Base-by-base conservation (phyloP, 129 eudicot genomes). In the Oenanthe sinensis region DNA sequence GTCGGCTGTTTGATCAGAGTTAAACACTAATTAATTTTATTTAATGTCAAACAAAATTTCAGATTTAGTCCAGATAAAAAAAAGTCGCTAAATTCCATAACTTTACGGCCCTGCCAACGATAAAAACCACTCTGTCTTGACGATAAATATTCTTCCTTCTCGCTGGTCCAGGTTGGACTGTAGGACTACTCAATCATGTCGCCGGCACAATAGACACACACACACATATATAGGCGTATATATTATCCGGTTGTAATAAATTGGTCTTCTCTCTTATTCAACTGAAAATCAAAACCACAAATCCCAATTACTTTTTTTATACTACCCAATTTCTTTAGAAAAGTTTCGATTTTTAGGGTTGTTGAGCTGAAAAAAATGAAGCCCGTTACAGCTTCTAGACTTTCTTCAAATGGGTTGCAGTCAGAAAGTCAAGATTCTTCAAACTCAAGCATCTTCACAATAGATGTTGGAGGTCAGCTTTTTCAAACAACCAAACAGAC, bases 401-500 rank as follows among this genome's bases (percentile, higher is more conserved):
- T 43, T 9, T 3, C 48, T 11, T 24, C 52, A 40, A 44, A 43
- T n/a, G 76, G 76, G 54, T 42, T 44, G 15, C 37, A 20, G 15
- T 42, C 33, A n/a, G 22, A 72, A 28, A 13, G 44, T 8, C 17
- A 26, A 22, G 58, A 46, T 46, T 74, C 58, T 14, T 74, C 39
- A 28, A 74, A 19, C 77, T 82, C 88, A 30, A 86, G 84, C 15
- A 77, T 90, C 11, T 78, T 88, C 30, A 83, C 91, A 15, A 84
- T 91, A 52, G 92, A 91, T 79, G 91, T 91, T 9, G 96, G 96
- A 24, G 96, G 93, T 72, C 91, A 91, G 68, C 78, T 88, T 77
- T 91, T 91, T 75, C 96, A 88, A 77, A 88, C 93, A 52, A 88
- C 93, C 80, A 84, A 84, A 76, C 93, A 91, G 80, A 88, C 93